A percentile compares a stretch with the other conserved stretches of the same genome.
phyloP scores from a whole-genome alignment of 768 basidiomycete species.

The Plicaturopsis crispa region DNA sequence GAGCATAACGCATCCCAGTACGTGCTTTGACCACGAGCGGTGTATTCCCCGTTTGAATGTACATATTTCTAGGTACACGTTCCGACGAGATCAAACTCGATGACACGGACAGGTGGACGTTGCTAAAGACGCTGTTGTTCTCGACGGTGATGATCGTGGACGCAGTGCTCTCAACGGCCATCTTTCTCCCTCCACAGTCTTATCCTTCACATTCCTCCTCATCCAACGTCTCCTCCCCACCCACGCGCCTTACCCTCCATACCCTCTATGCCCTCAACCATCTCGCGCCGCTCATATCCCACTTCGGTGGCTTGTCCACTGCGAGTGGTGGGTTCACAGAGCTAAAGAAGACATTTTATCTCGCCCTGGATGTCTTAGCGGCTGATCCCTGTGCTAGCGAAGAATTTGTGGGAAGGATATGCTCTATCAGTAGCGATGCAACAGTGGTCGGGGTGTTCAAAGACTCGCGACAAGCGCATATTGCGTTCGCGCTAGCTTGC shows the following conservation, averaged over 20 bases:
- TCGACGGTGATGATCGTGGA: slow-evolving; percentile 38
- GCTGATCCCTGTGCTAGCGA: slow-evolving; percentile 23
- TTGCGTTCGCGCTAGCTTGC: slow-evolving; percentile 62
- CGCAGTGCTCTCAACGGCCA: slow-evolving; percentile 29
- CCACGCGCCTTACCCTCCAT: slow-evolving; percentile 43
- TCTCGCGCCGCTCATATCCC: slow-evolving; percentile 69
- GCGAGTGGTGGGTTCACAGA: slow-evolving; percentile 55
- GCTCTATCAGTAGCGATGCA: too few relatives aligned
- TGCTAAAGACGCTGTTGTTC: slow-evolving; percentile 44
- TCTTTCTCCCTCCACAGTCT: slow-evolving; percentile 22
- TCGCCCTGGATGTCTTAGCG: slow-evolving; percentile 63
- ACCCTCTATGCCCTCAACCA: slow-evolving; percentile 53
- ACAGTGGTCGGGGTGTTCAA: too few relatives aligned
- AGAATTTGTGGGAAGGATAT: too few relatives aligned
- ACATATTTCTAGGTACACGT: not conserved
- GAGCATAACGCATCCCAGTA: not conserved
- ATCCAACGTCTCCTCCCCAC: slow-evolving; percentile 6
- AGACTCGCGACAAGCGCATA: slow-evolving; percentile 25
- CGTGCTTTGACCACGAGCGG: not conserved
- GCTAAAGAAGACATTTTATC: slow-evolving; percentile 68
- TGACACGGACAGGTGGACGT: slow-evolving; percentile 32
- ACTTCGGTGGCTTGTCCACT: slow-evolving; percentile 63
- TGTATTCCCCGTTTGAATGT: not conserved
- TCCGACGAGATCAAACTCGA: not conserved
- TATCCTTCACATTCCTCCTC: not conserved